Conservation (phyloP, 1,139 yeast species). For the Protomyces lactucae-debilis region DNA sequence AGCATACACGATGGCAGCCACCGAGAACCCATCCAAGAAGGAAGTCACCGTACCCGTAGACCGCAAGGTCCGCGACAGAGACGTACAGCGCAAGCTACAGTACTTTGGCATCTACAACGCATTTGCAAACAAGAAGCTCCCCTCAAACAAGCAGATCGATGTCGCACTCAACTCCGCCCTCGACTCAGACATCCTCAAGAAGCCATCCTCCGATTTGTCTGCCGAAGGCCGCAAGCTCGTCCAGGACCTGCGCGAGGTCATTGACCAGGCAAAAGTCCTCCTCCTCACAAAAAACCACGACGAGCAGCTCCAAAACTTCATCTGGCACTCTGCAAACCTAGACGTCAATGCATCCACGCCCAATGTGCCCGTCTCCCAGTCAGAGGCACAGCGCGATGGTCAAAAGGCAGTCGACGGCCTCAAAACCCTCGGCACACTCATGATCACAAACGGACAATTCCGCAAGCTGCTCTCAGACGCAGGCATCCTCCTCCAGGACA, state of each 20-base stretch:
- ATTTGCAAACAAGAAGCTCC: slow-evolving; percentile 32
- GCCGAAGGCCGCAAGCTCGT: slow-evolving; percentile 30
- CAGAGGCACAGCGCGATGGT: slow-evolving; percentile 22
- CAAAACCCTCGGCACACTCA: slow-evolving; percentile 31
- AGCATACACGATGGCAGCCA: not conserved
- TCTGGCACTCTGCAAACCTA: slow-evolving; percentile 29
- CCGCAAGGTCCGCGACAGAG: slow-evolving; percentile 28
- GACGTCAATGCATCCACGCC: slow-evolving; percentile 11
- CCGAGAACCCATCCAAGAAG: slow-evolving; percentile 24
- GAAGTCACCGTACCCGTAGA: slow-evolving; percentile 30
- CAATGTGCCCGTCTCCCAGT: slow-evolving; percentile 15
- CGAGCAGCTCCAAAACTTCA: slow-evolving; percentile 32
- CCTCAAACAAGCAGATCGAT: slow-evolving; percentile 33
- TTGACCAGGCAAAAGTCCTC: slow-evolving; percentile 29
- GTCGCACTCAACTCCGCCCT: slow-evolving; percentile 31
- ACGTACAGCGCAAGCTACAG: slow-evolving; percentile 31
- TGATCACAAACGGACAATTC: slow-evolving; percentile 34
- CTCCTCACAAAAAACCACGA: slow-evolving; percentile 31
- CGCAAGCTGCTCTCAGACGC: slow-evolving; percentile 33
- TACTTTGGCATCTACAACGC: slow-evolving; percentile 30
- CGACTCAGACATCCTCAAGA: slow-evolving; percentile 24
- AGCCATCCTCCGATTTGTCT: slow-evolving; percentile 29
- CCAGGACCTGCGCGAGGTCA: slow-evolving; percentile 27
- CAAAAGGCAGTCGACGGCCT: slow-evolving; percentile 27
- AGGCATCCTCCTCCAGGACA: slow-evolving; percentile 31